Evolutionary conservation across 306 rosid species (phyloP), one percentile per base, ranked within the genome.

Genomic region (Gleditsia sinensis): DNA sequence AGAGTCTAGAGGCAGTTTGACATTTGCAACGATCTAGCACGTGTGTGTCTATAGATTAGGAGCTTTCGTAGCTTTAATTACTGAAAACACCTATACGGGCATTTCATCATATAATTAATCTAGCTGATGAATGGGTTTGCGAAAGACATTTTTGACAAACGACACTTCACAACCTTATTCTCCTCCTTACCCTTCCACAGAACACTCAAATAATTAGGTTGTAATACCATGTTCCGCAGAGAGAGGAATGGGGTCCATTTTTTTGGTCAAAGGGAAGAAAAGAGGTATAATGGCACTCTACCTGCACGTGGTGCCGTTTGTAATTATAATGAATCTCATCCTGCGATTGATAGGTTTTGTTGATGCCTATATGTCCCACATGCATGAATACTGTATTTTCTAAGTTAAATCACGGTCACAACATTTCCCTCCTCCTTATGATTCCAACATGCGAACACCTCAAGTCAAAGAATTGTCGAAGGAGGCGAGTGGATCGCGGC

Each of bases 71-170:
- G 74, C 59, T 45, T 58, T 72, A 55, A 63, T 17, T 28, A 71
- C 39, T 72, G 85, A 77, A 82, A 82, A 82, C 79, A 77, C 77
- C 85, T 51, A 67, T 66, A 66, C 85, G 50, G 45, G 77, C 79
- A 77, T 67, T 81, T 70, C 28, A 61, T 81, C 75, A 53, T 48
- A 58, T 67, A 72, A 59, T 72, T 77, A 81, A 76, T 81, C 72
- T 49, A 14, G 57, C 66, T 40, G 50, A 65, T 76, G n/a, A 55
- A 65, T 76, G n/a, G 64, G 27, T 48, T 43, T 67, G 68, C 2
- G 10, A 65, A 66, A 50, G 63, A 76, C 25, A n/a, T 45, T 75
- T 81, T 81, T 37, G 78, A 75, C 78, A 75, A 70, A 70, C 75
- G 75, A 75, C 81, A 57, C 85, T 82, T 66, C 73, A 77, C 67